A percentile compares a stretch with the other conserved stretches of the same genome.
phyloP scores from a whole-genome alignment of 768 basidiomycete species.

The Leccinum longicurvipes region DNA sequence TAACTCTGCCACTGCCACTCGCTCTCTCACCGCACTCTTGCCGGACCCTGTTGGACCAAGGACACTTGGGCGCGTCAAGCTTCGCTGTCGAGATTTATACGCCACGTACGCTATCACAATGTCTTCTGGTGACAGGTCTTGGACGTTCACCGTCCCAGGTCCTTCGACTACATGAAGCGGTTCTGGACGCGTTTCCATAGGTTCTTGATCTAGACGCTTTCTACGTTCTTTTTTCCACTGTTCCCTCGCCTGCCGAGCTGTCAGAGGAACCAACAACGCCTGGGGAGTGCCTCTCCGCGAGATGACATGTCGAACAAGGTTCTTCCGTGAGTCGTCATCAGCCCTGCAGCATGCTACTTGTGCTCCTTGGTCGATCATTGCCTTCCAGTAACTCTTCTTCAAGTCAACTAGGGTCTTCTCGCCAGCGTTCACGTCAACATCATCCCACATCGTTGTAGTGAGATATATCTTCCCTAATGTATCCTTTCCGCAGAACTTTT shows the following conservation, averaged over 20 bases:
- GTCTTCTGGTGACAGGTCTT: slow-evolving; percentile 2
- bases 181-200: neutral
- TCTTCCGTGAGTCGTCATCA: neutral
- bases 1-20: neutral
- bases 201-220: neutral
- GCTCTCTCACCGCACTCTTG: slow-evolving; percentile 10
- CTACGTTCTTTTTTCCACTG: neutral
- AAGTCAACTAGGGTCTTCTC: neutral
- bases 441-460: slow-evolving; percentile 38
- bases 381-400: neutral
- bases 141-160: neutral
- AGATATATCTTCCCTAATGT: slow-evolving; percentile 32
- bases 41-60: slow-evolving; percentile 14
- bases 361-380: neutral
- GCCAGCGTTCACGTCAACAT: neutral
- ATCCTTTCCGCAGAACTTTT: slow-evolving; percentile 24
- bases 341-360: neutral
- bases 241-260: too few relatives aligned
- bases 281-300: neutral
- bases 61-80: slow-evolving; percentile 1
- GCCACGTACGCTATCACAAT: slow-evolving; percentile 10
- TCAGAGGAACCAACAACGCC: neutral
- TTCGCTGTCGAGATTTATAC: neutral
- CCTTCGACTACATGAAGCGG: neutral
- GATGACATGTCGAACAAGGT: neutral